phyloP scores from a whole-genome alignment of 1,139 yeast species.

The Debaryomyces sp. region DNA sequence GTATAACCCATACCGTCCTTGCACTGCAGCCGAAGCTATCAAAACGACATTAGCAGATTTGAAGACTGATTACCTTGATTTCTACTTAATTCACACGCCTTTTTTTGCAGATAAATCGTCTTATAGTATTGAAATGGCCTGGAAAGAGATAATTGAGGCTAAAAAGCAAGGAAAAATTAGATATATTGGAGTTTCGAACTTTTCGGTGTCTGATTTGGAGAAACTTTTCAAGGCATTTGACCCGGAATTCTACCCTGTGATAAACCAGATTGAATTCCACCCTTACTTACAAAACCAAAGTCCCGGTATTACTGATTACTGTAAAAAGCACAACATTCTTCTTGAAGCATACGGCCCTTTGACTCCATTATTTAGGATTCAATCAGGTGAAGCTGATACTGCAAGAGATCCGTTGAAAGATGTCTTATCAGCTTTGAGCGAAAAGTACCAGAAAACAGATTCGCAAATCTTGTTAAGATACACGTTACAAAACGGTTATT shows the following conservation, averaged over 20 bases:
- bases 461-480: conserved; percentile 71
- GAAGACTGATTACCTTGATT: conserved; percentile 65
- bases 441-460: conserved; percentile 57
- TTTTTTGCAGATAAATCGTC: conserved; percentile 25
- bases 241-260: conserved; percentile 31
- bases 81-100: conserved; percentile 72
- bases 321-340: conserved; percentile 31
- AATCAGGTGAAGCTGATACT: conserved; percentile 16
- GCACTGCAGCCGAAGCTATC: conserved; percentile 31
- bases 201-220: conserved; percentile 32
- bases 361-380: conserved; percentile 38
- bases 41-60: conserved; percentile 51
- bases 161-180: conserved; percentile 43
- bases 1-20: conserved; percentile 34
- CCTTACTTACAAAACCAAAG: conserved; percentile 44
- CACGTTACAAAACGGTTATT: conserved; percentile 61
- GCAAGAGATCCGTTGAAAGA: conserved; percentile 33
- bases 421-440: conserved; percentile 45
- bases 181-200: conserved; percentile 47
- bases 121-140: conserved; percentile 30
- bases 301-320: conserved; percentile 31
- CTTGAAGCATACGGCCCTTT: conserved; percentile 48
- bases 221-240: conserved; percentile 22
- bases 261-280: conserved; percentile 47
- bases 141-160: conserved; percentile 44